Percentiles rank a stretch among this genome's conserved stretches.
These are phyloP conservation scores for Cruciata laevipes DNA, from an alignment of 257 asterid genomes.

Conservation along the genomic window DNA sequence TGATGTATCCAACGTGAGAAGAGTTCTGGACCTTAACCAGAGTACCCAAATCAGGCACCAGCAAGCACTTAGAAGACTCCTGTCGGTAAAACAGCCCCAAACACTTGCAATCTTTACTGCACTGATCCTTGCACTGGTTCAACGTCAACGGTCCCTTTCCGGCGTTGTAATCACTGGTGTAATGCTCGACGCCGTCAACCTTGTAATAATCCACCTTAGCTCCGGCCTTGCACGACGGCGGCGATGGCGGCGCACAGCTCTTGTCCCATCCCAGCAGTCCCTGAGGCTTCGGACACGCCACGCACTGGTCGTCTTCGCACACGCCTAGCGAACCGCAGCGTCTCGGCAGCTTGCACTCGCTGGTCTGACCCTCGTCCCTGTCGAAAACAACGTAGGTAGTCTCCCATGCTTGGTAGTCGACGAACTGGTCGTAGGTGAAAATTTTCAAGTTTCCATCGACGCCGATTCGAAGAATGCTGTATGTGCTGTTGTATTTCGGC, in stretches of 20 bases:
- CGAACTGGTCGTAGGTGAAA: conserved; percentile 22
- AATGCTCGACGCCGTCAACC: conserved; percentile 28
- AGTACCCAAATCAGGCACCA: conserved; percentile 30
- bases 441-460: conserved; percentile 40
- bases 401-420: neutral
- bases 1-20: conserved; percentile 28
- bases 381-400: conserved; percentile 9
- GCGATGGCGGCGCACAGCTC: conserved; percentile 24
- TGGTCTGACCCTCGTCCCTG: conserved; percentile 12
- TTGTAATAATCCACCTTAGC: conserved; percentile 28
- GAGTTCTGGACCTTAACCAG: conserved; percentile 20
- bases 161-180: conserved; percentile 28
- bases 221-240: conserved; percentile 30
- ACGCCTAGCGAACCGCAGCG: conserved; percentile 41
- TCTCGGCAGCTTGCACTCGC: conserved; percentile 24
- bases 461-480: conserved; percentile 37
- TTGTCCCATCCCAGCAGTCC: conserved; percentile 45
- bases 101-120: conserved; percentile 30
- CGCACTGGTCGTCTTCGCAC: conserved; percentile 37
- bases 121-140: conserved; percentile 24
- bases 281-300: conserved; percentile 35
- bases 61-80: conserved; percentile 27
- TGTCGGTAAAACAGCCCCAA: conserved; percentile 31
- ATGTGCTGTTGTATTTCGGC: conserved; percentile 39
- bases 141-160: conserved; percentile 32